Evolutionary conservation across 1,284 basidiomycete species (phyloP).

Genomic region (Apiotrichum porosum): DNA sequence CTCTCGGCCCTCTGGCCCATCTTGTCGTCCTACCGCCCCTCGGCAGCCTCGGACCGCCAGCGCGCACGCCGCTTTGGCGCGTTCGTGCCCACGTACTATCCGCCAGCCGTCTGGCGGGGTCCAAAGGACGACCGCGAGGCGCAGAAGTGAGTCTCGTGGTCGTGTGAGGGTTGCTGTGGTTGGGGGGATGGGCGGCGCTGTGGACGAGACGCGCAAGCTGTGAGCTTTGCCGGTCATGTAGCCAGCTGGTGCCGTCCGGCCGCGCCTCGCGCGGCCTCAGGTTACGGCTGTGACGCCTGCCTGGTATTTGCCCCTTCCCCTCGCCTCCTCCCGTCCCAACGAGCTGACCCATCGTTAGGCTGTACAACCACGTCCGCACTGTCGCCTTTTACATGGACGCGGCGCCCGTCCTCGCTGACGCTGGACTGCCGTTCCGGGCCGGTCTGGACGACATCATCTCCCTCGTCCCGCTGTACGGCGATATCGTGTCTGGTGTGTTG

Average conservation of each 20-base stretch:
- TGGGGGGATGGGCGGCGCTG: background rate
- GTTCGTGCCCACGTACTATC: constrained; percentile 39
- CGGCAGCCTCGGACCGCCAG: constrained; percentile 24
- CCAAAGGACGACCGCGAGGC: constrained; percentile 43
- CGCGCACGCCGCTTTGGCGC: constrained; percentile 37
- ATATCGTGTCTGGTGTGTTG: constrained; percentile 41
- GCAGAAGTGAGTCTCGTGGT: constrained; percentile 40
- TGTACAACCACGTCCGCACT: constrained; percentile 47
- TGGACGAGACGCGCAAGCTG: background rate
- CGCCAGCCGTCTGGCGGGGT: constrained; percentile 27
- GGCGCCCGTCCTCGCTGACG: constrained; percentile 43
- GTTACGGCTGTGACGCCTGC: too few relatives aligned
- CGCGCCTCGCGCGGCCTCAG: too few relatives aligned
- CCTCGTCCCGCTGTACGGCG: constrained; percentile 48
- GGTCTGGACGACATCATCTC: constrained; percentile 49
- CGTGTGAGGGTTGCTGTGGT: too few relatives aligned
- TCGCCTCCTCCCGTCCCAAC: too few relatives aligned
- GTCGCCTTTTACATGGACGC: constrained; percentile 49
- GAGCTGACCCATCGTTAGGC: too few relatives aligned
- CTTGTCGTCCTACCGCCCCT: constrained; percentile 28
- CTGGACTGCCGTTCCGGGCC: constrained; percentile 47
- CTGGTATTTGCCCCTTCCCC: too few relatives aligned
- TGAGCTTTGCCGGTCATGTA: too few relatives aligned
- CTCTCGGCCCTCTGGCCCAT: constrained; percentile 26
- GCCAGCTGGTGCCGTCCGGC: too few relatives aligned